Evolutionary conservation across 139 green algal species (phyloP).

Genomic region (Coelastrella sp.): DNA sequence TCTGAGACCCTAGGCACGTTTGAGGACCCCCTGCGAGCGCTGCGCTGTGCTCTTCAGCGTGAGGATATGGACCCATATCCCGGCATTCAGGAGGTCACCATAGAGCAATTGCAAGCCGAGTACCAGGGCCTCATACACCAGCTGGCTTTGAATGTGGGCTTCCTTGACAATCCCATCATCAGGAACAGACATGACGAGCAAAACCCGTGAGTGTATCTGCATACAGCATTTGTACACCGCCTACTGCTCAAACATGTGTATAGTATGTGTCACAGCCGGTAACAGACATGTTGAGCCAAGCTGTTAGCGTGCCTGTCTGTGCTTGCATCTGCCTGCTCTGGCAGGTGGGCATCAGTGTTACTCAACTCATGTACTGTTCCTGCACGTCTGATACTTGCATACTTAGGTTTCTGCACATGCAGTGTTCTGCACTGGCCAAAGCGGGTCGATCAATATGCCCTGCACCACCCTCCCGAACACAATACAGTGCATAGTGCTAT

Average conservation of each 20-base stretch:
- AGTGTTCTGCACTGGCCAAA: too few species aligned
- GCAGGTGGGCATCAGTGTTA: too few species aligned
- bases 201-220: background rate
- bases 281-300: too few species aligned
- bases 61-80: background rate
- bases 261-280: too few species aligned
- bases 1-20: background rate
- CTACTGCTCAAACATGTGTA: too few species aligned
- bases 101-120: background rate
- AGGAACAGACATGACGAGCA: background rate
- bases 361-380: too few species aligned
- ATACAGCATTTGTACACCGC: too few species aligned
- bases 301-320: background rate
- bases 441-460: too few species aligned
- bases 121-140: background rate
- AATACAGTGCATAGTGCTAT: too few species aligned
- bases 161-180: background rate
- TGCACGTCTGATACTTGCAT: too few species aligned
- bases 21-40: background rate
- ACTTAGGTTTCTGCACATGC: too few species aligned
- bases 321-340: background rate
- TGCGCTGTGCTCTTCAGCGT: background rate
- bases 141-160: background rate
- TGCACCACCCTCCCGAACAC: too few species aligned
- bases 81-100: background rate